These are phyloP conservation scores for Rehmannia glutinosa DNA, from an alignment of 257 asterid genomes.

Conservation along the genomic window DNA sequence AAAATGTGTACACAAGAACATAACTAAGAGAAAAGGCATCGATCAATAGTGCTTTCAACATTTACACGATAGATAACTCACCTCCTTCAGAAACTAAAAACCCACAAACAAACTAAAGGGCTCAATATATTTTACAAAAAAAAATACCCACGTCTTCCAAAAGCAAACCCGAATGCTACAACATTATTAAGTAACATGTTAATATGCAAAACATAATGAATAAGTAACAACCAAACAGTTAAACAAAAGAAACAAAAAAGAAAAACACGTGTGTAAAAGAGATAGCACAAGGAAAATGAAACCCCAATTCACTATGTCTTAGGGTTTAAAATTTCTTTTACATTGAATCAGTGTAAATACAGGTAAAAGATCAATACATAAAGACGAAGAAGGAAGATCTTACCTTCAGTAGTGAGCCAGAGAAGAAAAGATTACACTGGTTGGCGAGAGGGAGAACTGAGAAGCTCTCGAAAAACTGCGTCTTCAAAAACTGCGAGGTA, in stretches of 20 bases:
- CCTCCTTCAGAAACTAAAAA: slow-evolving; percentile 8
- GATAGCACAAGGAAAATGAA: not conserved
- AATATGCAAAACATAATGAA: slow-evolving; percentile 11
- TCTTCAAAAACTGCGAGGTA: slow-evolving; percentile 17
- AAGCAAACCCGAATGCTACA: not conserved
- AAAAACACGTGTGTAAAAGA: not conserved
- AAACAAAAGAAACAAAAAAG: not conserved
- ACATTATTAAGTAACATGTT: slow-evolving; percentile 1
- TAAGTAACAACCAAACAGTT: not conserved
- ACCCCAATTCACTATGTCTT: not conserved
- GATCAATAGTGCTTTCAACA: not conserved
- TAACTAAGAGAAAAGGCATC: not conserved
- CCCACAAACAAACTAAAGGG: not conserved
- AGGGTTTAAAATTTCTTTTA: not conserved
- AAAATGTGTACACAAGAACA: not conserved
- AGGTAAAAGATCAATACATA: slow-evolving; percentile 1
- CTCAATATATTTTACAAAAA: not conserved
- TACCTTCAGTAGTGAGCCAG: slow-evolving; percentile 1
- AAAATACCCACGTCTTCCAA: not conserved
- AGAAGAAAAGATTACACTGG: not conserved
- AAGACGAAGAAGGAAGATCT: not conserved
- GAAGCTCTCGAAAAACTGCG: not conserved
- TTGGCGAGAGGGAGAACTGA: slow-evolving; percentile 5
- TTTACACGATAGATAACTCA: not conserved
- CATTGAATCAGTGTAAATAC: not conserved